Percentiles rank a stretch among this genome's conserved stretches.
Evolutionary conservation across 768 basidiomycete species (phyloP).

Genomic region (Thelephora ganbajun): DNA sequence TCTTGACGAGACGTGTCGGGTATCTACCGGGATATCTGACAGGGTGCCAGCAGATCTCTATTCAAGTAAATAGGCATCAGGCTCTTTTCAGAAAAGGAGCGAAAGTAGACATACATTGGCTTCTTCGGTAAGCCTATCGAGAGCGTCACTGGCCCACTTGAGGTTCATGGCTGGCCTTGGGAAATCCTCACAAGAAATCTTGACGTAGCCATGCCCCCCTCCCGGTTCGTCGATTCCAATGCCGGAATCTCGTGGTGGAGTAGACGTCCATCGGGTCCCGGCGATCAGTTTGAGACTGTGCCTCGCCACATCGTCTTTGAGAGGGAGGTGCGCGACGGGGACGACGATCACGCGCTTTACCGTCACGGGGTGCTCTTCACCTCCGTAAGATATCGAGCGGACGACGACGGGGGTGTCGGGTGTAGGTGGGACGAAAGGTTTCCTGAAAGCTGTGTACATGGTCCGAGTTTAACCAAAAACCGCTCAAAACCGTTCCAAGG

Average conservation of each 20-base stretch:
- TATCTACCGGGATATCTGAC: constrained; percentile 64
- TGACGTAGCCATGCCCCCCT: constrained; percentile 69
- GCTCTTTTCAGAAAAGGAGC: constrained; percentile 1
- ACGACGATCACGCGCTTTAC: constrained; percentile 63
- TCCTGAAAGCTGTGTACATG: constrained; percentile 50
- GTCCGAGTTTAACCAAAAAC: background rate
- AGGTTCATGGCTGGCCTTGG: constrained; percentile 74
- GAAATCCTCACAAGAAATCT: constrained; percentile 85
- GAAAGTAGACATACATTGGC: constrained; percentile 58
- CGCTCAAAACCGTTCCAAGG: constrained; percentile 2
- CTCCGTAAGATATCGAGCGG: constrained; percentile 64
- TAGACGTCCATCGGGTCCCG: constrained; percentile 73
- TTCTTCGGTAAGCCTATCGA: constrained; percentile 65
- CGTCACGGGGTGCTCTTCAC: constrained; percentile 59
- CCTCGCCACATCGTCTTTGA: constrained; percentile 45
- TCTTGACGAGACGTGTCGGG: constrained; percentile 65
- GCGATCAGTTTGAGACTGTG: constrained; percentile 86
- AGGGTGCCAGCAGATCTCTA: constrained; percentile 34
- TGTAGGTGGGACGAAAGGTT: constrained; percentile 62
- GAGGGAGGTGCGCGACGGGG: constrained; percentile 59
- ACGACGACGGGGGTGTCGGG: constrained; percentile 46
- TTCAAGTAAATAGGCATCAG: constrained; percentile 8
- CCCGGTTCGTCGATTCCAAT: constrained; percentile 27
- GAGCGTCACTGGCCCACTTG: constrained; percentile 83
- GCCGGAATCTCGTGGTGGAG: constrained; percentile 60